Base-by-base conservation (phyloP, 2,329 filamentous ascomycete genomes). In the Aspergillus neoniger region DNA sequence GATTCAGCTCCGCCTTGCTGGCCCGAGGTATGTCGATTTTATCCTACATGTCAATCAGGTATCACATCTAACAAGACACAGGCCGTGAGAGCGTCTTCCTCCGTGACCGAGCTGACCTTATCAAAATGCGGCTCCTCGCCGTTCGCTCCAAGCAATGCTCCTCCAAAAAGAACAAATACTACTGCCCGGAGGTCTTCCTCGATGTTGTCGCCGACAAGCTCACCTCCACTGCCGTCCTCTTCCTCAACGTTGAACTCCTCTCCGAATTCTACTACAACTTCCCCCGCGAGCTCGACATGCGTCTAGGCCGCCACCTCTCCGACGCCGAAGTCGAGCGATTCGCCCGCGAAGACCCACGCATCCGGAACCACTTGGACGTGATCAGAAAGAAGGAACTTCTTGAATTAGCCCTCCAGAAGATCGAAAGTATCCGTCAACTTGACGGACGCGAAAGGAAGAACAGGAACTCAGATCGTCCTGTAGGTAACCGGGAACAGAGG, bases 241-340 rank as follows among this genome's bases (percentile, higher is more conserved):
- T 99, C 82, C 85, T 99, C 30, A 97, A 99, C 71, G 95, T 98
- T 10, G 96, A 99, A 79, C 85, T 99, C 19, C 85, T 99, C 17
- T 94, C 91, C 2, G 96, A 99, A 72, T 99, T 98, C 75, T 97
- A 96, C 80, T 96, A 97, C 79, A 92, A 95, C 73, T 99, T 99
- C 77, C 95, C 95, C 0, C 86, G 95, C 41, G 92, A 97, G 74
- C 85, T 99, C 12, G 95, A 99, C 75, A 81, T 89, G 61, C 87
- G 93, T 36, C 88, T 99, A 10, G 92, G 94, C 49, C 87, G 92
- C 25, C 89, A 92, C 69, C 83, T 97, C 62, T 86, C 86, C 36
- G 86, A 90, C 58, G 87, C 88, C 5, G 89, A 98, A 70, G 86
- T 98, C 5, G 94, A 99, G 73, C 86, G 86, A 25, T 97, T 99